These are phyloP conservation scores for Fraxinus paxiana DNA, from an alignment of 305 asterid genomes.

Conservation along the genomic window DNA sequence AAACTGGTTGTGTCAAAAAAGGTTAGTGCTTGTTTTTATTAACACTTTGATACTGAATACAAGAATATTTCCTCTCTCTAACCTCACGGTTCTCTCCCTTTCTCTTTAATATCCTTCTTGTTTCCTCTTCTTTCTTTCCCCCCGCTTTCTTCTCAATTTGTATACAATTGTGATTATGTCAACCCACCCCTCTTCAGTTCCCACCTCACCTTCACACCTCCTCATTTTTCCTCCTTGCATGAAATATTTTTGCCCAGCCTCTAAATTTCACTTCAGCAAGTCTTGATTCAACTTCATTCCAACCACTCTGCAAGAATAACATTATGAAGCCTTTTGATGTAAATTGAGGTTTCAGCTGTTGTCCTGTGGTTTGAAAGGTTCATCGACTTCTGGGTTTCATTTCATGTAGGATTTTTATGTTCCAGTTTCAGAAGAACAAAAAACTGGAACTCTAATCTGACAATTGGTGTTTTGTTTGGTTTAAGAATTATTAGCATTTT, in stretches of 20 bases:
- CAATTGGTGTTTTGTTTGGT: neutral
- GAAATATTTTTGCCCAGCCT: neutral
- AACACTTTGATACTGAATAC: neutral
- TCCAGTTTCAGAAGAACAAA: neutral
- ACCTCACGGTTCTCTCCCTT: neutral
- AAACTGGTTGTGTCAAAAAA: neutral
- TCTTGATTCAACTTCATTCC: neutral
- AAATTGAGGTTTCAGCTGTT: neutral
- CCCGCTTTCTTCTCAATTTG: neutral
- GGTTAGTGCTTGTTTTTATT: neutral
- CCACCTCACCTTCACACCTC: neutral
- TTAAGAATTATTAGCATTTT: neutral
- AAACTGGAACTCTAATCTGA: neutral
- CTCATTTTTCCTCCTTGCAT: neutral
- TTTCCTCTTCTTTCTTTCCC: neutral
- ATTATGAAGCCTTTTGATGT: neutral
- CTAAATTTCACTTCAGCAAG: neutral
- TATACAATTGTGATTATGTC: neutral
- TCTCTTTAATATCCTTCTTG: neutral
- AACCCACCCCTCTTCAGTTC: neutral
- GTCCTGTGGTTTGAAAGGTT: neutral
- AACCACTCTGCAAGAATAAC: neutral
- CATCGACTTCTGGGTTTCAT: neutral
- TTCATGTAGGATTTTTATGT: neutral
- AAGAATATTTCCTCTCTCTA: neutral